Evolutionary conservation across 495 filamentous ascomycete genomes (phyloP).

Genomic region (Aspergillus carlsbadensis): DNA sequence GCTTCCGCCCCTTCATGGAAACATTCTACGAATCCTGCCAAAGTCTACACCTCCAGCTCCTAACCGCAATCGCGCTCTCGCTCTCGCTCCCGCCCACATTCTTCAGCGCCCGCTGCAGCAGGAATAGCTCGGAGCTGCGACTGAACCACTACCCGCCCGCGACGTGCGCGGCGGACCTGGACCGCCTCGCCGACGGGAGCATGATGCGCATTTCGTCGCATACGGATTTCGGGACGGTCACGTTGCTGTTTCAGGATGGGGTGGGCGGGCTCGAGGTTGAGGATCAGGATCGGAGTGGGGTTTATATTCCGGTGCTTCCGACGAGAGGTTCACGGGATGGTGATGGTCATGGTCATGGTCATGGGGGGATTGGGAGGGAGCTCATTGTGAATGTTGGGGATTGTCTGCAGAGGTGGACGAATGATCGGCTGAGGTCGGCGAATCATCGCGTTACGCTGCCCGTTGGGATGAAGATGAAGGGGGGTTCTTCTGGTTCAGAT

Average conservation of each 20-base stretch:
- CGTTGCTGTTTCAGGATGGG: slow-evolving; percentile 49
- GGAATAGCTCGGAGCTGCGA: slow-evolving; percentile 49
- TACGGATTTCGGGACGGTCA: slow-evolving; percentile 50
- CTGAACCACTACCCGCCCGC: slow-evolving; percentile 43
- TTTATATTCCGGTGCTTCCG: slow-evolving; percentile 4
- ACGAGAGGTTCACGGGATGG: too few species aligned
- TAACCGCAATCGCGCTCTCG: slow-evolving; percentile 41
- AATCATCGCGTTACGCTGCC: slow-evolving; percentile 30
- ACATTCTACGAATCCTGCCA: slow-evolving; percentile 36
- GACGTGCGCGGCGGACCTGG: neutral
- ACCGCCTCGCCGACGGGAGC: slow-evolving; percentile 23
- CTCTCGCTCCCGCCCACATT: slow-evolving; percentile 46
- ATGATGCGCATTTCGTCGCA: slow-evolving; percentile 40
- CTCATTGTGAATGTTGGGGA: slow-evolving; percentile 67
- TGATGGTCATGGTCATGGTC: too few species aligned
- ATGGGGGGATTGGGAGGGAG: too few species aligned
- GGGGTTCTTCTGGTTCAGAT: too few species aligned
- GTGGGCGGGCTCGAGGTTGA: slow-evolving; percentile 48
- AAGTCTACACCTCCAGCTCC: slow-evolving; percentile 25
- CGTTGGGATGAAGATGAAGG: neutral
- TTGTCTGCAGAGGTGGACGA: slow-evolving; percentile 60
- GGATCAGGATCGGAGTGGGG: slow-evolving; percentile 20
- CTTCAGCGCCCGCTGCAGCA: slow-evolving; percentile 44
- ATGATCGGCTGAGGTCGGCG: slow-evolving; percentile 44
- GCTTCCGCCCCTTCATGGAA: slow-evolving; percentile 58